Base-by-base conservation (phyloP, 1,284 basidiomycete species). In the Moesziomyces antarcticus region DNA sequence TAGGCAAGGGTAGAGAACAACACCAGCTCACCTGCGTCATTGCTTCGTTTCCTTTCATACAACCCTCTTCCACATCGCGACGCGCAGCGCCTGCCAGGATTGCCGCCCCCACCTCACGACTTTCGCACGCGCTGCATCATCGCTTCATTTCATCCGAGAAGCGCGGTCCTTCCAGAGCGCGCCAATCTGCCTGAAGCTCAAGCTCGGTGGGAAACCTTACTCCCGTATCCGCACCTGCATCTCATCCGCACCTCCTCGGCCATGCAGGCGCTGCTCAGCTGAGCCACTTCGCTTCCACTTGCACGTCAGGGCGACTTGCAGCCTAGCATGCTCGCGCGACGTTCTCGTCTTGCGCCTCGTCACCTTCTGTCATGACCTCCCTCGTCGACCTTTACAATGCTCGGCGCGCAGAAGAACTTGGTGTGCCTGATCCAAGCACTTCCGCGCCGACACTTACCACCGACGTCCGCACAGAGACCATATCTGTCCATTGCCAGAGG, bases 361-460 rank as follows among this genome's bases (percentile, higher is more conserved):
- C 53, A 4, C 50, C 58, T 9, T 48, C 66, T 6, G 41, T 51
- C 35, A 62, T 58, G 59, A 53, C 59, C 8, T 30, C 53, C 8
- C 56, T 72, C 3, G 63, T 56, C 5, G 69, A 72, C 21, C 45
- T 72, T 5, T 66, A 72, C 59, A 66, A 66, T 37, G 30, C 59
- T 3, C 51, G 64, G 5, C 56, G 63, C 27, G 60, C 56, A 1
- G 42, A 59, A 22, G 64, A 73, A 42, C 46, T 40, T 4, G 44
- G 35, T 16, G 43, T 52, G 6, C 51, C 52, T 1, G 41, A 55
- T 5, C 33, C 47, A 27, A 14, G 11, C 6, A 25, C 47, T 41
- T 43, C 62, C 35, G 43, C 44, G 20, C 43, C 3, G 11, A 59
- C 56, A 8, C 44, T 59, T 8, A 48, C 21, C 21, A 49, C 51